phyloP scores from a whole-genome alignment of 2,329 filamentous ascomycete species.

The Fusarium nurragi region DNA sequence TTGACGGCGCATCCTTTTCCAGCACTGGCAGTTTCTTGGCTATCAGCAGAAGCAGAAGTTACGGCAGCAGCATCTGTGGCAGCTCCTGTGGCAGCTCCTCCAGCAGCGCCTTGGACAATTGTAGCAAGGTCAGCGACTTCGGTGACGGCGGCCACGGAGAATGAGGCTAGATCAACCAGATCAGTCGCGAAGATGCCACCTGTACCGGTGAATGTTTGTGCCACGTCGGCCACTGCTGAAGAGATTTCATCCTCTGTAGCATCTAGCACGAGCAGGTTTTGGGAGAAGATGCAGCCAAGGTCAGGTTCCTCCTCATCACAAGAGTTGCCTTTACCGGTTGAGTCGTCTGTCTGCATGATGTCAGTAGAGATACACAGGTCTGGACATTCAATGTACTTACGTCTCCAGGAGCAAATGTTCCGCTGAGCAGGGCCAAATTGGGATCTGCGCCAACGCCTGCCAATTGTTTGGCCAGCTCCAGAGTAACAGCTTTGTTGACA shows the following conservation, averaged over 20 bases:
- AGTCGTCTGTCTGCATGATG: neutral
- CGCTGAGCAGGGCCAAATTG: slow-evolving; percentile 15
- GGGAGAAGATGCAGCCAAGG: slow-evolving; percentile 9
- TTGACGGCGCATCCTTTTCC: neutral
- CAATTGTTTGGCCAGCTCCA: slow-evolving; percentile 9
- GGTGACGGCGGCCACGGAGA: neutral
- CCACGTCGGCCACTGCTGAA: neutral
- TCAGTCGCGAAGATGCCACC: slow-evolving; percentile 10
- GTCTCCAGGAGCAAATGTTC: slow-evolving; percentile 17
- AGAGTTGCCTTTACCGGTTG: slow-evolving; percentile 9
- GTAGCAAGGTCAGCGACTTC: slow-evolving; percentile 13
- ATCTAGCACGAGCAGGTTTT: slow-evolving; percentile 2
- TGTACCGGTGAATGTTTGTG: slow-evolving; percentile 10
- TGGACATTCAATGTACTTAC: neutral
- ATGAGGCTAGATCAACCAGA: neutral
- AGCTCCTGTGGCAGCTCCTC: neutral
- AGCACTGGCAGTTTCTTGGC: neutral
- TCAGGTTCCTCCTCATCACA: slow-evolving; percentile 15
- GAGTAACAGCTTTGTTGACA: slow-evolving; percentile 17
- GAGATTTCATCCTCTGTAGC: slow-evolving; percentile 12
- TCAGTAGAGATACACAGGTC: neutral
- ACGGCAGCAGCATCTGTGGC: neutral
- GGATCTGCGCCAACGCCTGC: slow-evolving; percentile 12
- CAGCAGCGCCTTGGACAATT: neutral
- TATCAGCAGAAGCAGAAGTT: neutral